These are phyloP conservation scores for Alternaria arborescens DNA, from an alignment of 2,329 filamentous ascomycete species.

Conservation along the genomic window DNA sequence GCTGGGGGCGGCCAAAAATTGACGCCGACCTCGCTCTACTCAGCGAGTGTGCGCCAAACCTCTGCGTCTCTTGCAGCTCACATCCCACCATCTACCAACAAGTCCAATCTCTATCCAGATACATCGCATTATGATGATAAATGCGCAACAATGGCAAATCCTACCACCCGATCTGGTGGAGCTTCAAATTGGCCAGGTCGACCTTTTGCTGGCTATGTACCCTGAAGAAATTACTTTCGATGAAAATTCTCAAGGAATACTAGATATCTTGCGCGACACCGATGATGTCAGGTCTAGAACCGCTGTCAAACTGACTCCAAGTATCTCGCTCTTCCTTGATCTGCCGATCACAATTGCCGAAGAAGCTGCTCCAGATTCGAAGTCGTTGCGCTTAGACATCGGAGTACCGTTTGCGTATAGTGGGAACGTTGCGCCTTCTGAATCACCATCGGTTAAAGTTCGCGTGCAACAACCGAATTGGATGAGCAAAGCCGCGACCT, in stretches of 20 bases:
- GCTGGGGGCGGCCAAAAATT: constrained; percentile 17
- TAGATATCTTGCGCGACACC: constrained; percentile 23
- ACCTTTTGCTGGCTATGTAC: constrained; percentile 42
- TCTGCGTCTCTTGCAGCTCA: background rate
- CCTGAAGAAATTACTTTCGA: constrained; percentile 32
- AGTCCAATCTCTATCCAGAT: background rate
- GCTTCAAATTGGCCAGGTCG: constrained; percentile 41
- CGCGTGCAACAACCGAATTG: constrained; percentile 36
- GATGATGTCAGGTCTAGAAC: background rate
- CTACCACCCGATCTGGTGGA: constrained; percentile 36
- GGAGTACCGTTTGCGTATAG: constrained; percentile 29
- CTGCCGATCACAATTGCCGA: constrained; percentile 16
- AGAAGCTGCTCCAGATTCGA: background rate
- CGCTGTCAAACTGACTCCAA: constrained; percentile 10
- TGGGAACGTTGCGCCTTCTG: constrained; percentile 14
- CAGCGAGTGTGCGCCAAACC: background rate
- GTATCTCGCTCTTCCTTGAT: constrained; percentile 21
- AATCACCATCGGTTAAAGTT: constrained; percentile 31
- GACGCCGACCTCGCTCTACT: constrained; percentile 11
- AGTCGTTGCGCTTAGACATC: constrained; percentile 29
- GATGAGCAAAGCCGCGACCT: constrained; percentile 32
- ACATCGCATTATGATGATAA: background rate
- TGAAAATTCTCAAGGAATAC: constrained; percentile 3
- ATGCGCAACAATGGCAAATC: constrained; percentile 22
- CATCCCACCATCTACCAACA: background rate